These are phyloP conservation scores for Parietaria judaica DNA, from an alignment of 306 rosid species.

Conservation along the genomic window DNA sequence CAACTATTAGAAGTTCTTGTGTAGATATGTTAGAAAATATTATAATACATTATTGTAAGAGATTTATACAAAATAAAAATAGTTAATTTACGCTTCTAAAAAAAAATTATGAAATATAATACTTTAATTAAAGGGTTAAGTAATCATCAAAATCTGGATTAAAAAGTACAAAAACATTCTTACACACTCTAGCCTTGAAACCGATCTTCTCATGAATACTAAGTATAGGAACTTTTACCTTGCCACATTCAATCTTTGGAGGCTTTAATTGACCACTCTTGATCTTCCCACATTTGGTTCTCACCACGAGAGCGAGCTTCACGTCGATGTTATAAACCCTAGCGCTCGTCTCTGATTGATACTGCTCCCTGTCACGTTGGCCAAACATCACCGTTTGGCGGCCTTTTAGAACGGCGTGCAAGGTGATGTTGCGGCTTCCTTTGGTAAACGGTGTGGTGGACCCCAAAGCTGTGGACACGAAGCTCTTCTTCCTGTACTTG, in stretches of 20 bases:
- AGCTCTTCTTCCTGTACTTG: background rate
- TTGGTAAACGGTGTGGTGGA: background rate
- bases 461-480: background rate
- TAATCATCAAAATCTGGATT: background rate
- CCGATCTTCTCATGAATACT: background rate
- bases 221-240: background rate
- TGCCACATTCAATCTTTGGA: background rate
- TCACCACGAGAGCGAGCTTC: slow-evolving; percentile 1
- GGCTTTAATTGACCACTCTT: background rate
- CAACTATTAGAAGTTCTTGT: no score
- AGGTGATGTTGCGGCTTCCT: background rate
- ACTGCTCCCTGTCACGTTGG: background rate
- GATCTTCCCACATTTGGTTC: background rate
- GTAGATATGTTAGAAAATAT: no score
- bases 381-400: background rate
- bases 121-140: background rate
- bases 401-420: background rate
- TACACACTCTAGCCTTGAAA: background rate
- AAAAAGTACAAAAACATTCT: background rate
- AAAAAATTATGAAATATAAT: no score
- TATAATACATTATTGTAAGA: no score
- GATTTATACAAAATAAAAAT: no score
- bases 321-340: background rate
- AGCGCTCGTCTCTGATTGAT: background rate
- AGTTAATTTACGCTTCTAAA: no score